phyloP scores from a whole-genome alignment of 164 flowering plant species.

The Macadamia tetraphylla region DNA sequence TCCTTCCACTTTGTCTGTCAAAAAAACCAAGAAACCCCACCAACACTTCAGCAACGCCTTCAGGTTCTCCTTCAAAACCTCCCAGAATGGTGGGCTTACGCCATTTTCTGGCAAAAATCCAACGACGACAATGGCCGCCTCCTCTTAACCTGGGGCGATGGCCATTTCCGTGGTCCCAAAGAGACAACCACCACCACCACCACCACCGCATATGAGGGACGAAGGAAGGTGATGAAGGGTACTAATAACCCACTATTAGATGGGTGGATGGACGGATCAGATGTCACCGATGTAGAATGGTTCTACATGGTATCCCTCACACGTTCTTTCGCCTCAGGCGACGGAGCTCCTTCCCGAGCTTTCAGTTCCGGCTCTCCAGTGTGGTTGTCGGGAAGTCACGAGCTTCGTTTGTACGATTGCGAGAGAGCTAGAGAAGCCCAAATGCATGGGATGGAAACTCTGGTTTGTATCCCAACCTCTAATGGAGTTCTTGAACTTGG shows the following conservation, averaged over 20 bases:
- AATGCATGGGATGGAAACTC: conserved; percentile 50
- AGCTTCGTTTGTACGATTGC: conserved; percentile 34
- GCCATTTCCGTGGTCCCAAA: conserved; percentile 49
- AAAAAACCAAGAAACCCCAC: conserved; percentile 14
- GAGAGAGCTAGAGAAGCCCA: conserved; percentile 55
- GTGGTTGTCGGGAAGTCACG: conserved; percentile 43
- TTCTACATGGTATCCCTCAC: conserved; percentile 59
- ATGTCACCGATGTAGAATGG: conserved; percentile 57
- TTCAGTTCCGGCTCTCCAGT: conserved; percentile 32
- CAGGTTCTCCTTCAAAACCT: conserved; percentile 42
- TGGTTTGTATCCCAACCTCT: conserved; percentile 46
- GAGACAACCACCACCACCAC: conserved; percentile 2
- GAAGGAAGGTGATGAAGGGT: conserved; percentile 28
- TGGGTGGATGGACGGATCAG: conserved; percentile 25
- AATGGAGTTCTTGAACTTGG: conserved; percentile 60
- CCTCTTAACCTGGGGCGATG: conserved; percentile 62
- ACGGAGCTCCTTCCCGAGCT: conserved; percentile 38
- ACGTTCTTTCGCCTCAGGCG: conserved; percentile 37
- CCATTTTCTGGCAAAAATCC: conserved; percentile 66
- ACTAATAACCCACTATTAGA: conserved; percentile 13
- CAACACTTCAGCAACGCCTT: conserved; percentile 44
- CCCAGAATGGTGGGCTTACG: conserved; percentile 60
- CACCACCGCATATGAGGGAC: no score
- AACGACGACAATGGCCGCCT: conserved; percentile 25
- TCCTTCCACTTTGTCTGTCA: background rate